A percentile compares a stretch with the other conserved stretches of the same genome.
Evolutionary conservation across 2,329 filamentous ascomycete species (phyloP).

Genomic region (Pyricularia pennisetigena): DNA sequence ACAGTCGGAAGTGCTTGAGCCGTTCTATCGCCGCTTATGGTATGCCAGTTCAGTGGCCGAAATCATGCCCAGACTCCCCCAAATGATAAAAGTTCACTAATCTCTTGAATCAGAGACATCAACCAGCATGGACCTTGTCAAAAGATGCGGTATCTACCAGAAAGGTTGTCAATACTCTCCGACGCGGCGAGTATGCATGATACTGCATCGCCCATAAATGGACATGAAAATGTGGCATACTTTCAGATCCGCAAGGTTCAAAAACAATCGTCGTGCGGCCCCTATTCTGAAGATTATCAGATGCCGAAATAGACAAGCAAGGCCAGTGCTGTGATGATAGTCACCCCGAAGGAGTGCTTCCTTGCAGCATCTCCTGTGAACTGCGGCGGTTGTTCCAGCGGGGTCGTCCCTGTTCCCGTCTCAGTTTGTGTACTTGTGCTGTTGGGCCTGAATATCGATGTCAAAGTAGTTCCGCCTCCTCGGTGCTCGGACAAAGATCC

Average conservation of each 20-base stretch:
- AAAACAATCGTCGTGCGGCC: slow-evolving; percentile 1
- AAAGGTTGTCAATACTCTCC: too few relatives aligned
- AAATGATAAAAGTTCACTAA: not conserved
- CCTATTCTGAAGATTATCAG: slow-evolving; percentile 3
- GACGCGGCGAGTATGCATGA: not conserved
- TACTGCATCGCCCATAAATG: not conserved
- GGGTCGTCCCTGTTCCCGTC: not conserved
- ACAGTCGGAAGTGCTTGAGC: not conserved
- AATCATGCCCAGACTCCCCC: not conserved
- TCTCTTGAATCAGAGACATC: not conserved
- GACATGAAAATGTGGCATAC: not conserved
- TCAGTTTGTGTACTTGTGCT: not conserved
- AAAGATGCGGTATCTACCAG: too few relatives aligned
- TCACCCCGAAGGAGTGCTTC: not conserved
- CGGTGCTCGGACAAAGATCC: not conserved
- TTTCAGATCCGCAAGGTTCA: not conserved
- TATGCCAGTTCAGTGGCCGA: not conserved
- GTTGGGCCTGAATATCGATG: not conserved
- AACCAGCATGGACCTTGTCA: not conserved
- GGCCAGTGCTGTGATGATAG: not conserved
- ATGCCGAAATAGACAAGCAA: not conserved
- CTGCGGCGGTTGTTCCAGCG: not conserved
- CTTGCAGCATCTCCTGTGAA: not conserved
- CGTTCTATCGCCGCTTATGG: not conserved
- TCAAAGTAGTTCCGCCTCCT: not conserved